These are phyloP conservation scores for Aspergillus transmontanensis DNA, from an alignment of 2,329 filamentous ascomycete genomes.

Conservation along the genomic window DNA sequence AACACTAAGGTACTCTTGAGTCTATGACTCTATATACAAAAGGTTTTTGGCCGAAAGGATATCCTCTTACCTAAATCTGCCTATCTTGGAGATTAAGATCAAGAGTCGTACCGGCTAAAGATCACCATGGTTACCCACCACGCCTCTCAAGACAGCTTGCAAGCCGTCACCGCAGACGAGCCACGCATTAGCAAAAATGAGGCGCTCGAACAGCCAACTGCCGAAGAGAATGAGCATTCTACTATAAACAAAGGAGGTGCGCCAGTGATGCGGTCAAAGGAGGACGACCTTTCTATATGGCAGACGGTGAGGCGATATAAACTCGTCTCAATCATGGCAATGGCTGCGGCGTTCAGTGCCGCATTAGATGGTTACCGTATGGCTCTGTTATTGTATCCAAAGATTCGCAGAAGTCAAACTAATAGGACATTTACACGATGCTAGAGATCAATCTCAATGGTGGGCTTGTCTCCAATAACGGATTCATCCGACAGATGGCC, in stretches of 20 bases:
- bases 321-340: slow-evolving; percentile 38
- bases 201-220: neutral
- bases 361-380: slow-evolving; percentile 48
- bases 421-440: neutral
- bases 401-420: neutral
- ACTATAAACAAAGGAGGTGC: neutral
- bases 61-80: neutral
- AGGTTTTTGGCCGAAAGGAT: neutral
- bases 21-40: neutral
- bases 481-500: slow-evolving; percentile 44
- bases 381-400: neutral
- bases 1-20: neutral
- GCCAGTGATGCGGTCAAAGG: slow-evolving; percentile 37
- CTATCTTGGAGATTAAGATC: neutral
- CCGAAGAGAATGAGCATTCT: neutral
- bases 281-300: slow-evolving; percentile 45
- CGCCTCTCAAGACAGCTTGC: neutral
- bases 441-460: slow-evolving; percentile 40
- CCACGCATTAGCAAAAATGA: slow-evolving; percentile 7
- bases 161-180: neutral
- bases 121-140: neutral
- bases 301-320: slow-evolving; percentile 40
- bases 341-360: slow-evolving; percentile 46
- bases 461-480: slow-evolving; percentile 45
- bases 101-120: neutral